Evolutionary conservation across 176 grass and related monocot genomes (phyloP).

Genomic region (Canna indica): DNA sequence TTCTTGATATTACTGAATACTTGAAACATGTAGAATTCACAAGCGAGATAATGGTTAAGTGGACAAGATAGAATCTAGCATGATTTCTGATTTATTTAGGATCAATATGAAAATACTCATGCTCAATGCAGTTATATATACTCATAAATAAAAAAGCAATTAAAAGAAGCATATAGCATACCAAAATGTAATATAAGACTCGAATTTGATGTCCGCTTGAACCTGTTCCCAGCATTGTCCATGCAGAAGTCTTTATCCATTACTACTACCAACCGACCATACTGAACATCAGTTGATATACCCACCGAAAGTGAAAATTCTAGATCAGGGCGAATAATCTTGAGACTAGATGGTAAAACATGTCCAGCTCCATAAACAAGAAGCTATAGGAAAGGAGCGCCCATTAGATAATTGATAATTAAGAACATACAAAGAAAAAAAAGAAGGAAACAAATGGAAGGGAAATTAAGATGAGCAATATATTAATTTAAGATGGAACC

Average conservation of each 20-base stretch:
- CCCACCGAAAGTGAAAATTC: constrained; percentile 44
- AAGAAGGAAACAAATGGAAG: neutral
- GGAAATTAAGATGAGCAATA: neutral
- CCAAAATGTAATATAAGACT: constrained; percentile 69
- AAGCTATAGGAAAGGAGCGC: constrained; percentile 34
- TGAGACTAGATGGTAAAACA: constrained; percentile 57
- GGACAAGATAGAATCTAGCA: neutral
- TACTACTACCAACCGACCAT: constrained; percentile 65
- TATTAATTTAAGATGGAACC: too few species aligned
- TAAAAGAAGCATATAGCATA: constrained; percentile 19
- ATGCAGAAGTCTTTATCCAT: constrained; percentile 66
- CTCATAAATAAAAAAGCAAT: neutral
- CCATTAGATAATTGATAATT: constrained; percentile 7
- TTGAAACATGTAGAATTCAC: neutral
- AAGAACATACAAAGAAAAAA: neutral
- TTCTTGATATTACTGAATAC: neutral
- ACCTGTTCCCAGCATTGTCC: constrained; percentile 62
- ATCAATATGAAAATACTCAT: neutral
- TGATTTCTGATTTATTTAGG: constrained; percentile 5
- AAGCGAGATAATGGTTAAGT: neutral
- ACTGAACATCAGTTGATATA: constrained; percentile 33
- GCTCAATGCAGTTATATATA: neutral
- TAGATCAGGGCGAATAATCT: constrained; percentile 38
- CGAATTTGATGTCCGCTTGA: constrained; percentile 65
- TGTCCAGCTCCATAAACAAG: constrained; percentile 57